Evolutionary conservation across 2,329 filamentous ascomycete species (phyloP), one percentile per base, ranked within the genome.

Genomic region (Microdochium paspali): DNA sequence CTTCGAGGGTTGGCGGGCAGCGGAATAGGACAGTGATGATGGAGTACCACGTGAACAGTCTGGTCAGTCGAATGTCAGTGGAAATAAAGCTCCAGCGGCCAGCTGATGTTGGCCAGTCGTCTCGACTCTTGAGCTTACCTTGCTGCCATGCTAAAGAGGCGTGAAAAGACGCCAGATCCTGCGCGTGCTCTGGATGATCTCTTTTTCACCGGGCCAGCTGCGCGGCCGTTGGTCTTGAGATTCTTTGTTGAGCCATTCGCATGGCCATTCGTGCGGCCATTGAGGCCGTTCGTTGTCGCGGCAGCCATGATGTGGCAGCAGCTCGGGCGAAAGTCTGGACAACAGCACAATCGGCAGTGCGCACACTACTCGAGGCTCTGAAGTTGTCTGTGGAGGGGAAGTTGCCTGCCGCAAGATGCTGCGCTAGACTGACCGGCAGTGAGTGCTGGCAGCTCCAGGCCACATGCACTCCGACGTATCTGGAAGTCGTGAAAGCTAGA

Each of bases 11-110:
- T 3, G 82, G 72, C 12, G 91, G 91, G 64, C 91, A 98, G 51
- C 84, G 80, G 63, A 98, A 86, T 50, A 91, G 67, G 47, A 93
- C 70, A 23, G 86, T 93, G 51, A 90, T 66, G 53, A 97, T 82
- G 30, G 83, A 77, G 63, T 93, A 95, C 91, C 91, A 98, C 20
- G 88, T 85, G 49, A 84, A 65, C 42, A 40, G 35, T 18, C 35
- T 40, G 18, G 13, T n/a, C n/a, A 40, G 3, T 10, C 18, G 6
- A 5, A 20, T 21, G 35, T 40, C 10, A 40, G 35, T 20, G 13
- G 13, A 28, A 28, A 7, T 7, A 28, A 28, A 28, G 26, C 13
- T 13, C 7, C 26, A 28, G 26, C 26, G 7, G 7, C 26, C 26
- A 28, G 26, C 26, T 28, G 26, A 7, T 28, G 7, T 51, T 9